Evolutionary conservation across 2,329 filamentous ascomycete species (phyloP), one percentile per base, ranked within the genome.

Genomic region (Aphanocladium album): DNA sequence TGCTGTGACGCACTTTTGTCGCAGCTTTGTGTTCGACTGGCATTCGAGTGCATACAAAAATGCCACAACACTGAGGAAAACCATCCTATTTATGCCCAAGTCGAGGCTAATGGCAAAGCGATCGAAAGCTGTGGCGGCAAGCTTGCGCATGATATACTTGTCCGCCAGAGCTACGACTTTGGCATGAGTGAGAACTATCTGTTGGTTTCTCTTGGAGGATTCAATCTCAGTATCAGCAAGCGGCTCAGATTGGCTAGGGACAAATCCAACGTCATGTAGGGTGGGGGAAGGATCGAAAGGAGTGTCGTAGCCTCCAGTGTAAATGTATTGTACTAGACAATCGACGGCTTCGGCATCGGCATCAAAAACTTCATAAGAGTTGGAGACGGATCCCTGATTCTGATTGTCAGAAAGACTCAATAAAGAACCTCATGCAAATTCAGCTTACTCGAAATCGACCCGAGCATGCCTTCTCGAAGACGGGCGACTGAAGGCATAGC

Each of bases 241-340:
- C n/a, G n/a, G n/a, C n/a, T n/a, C n/a, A n/a, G n/a, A n/a, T n/a
- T n/a, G n/a, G n/a, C n/a, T n/a, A n/a, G n/a, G n/a, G n/a, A n/a
- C n/a, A n/a, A n/a, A n/a, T n/a, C n/a, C n/a, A n/a, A n/a, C n/a
- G n/a, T 52, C 27, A 16, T 35, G 33, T 8, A 52, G n/a, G 2
- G n/a, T 35, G n/a, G 5, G 8, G 11, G 33, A 30, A 11, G 2
- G n/a, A 35, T n/a, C 3, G 2, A 27, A 2, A 17, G 39, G 37
- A 19, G n/a, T 11, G 12, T 37, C 5, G 17, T 58, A 52, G 14
- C 45, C 23, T 9, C 55, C 60, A 2, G 55, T 62, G 39, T 62
- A 62, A 6, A 62, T 12, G n/a, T 57, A 61, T 8, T 61, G 41
- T 14, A 61, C 17, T 52, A 61, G 33, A 16, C 45, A 52, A 16